Percentiles rank a stretch among this genome's conserved stretches.
Conservation (phyloP, 2,329 filamentous ascomycete species). For the Colletotrichum horii region DNA sequence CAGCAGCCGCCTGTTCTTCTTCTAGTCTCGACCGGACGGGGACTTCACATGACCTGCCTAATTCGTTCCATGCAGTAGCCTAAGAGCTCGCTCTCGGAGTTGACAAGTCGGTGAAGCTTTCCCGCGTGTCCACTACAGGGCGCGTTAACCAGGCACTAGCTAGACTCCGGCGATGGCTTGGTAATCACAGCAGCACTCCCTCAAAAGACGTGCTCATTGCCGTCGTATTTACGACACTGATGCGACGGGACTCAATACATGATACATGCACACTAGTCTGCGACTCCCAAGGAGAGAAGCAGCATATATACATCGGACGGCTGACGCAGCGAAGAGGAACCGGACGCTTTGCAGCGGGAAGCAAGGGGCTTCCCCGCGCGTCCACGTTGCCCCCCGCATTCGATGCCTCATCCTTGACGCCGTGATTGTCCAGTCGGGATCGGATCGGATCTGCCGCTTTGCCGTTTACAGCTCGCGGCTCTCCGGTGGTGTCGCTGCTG, state of each 20-base stretch:
- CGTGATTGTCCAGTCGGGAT: neutral
- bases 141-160: neutral
- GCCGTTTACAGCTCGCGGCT: neutral
- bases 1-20: neutral
- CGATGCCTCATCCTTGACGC: neutral
- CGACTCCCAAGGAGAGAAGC: neutral
- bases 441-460: neutral
- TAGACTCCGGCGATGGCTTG: neutral
- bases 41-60: neutral
- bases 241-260: neutral
- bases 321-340: neutral
- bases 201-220: neutral
- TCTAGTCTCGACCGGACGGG: neutral
- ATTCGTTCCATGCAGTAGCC: neutral
- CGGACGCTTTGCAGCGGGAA: neutral
- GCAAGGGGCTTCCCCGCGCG: neutral
- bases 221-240: neutral
- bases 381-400: neutral
- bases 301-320: neutral
- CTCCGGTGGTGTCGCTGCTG: neutral
- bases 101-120: neutral
- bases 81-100: neutral
- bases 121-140: neutral
- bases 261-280: neutral
- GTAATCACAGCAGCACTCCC: neutral